A percentile compares a stretch with the other conserved stretches of the same genome.
These are phyloP conservation scores for Patellifolia procumbens DNA, from an alignment of 179 eudicot genomes.

Conservation along the genomic window DNA sequence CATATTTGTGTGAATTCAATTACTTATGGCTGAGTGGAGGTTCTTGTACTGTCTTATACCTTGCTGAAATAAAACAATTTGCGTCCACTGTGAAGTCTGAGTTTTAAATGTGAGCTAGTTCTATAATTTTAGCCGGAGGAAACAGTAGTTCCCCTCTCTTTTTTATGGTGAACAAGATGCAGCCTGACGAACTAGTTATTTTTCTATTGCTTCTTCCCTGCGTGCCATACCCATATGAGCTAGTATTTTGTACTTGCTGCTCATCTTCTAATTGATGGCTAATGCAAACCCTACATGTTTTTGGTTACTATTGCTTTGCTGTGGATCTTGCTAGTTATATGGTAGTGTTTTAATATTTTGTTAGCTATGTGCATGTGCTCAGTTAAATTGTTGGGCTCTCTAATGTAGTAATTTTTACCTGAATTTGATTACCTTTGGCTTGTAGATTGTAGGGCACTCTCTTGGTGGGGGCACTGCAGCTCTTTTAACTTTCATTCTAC, in stretches of 20 bases:
- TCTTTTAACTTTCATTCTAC: constrained; percentile 78
- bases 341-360: constrained; percentile 2
- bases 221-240: background rate
- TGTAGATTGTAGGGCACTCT: constrained; percentile 97
- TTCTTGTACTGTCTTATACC: background rate
- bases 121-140: background rate
- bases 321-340: background rate
- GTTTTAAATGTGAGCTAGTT: constrained; percentile 4
- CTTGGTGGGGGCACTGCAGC: constrained; percentile 99
- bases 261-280: background rate
- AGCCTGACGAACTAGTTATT: background rate
- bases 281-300: background rate
- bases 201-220: background rate
- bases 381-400: background rate
- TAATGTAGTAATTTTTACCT: background rate
- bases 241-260: background rate
- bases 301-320: background rate
- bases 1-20: background rate
- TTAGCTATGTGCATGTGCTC: background rate
- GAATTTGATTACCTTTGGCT: constrained; percentile 10
- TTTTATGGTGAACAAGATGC: background rate
- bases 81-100: background rate
- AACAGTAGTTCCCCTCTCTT: background rate
- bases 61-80: background rate
- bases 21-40: background rate